Evolutionary conservation across 495 filamentous ascomycete species (phyloP), one percentile per base, ranked within the genome.

Genomic region (Trypethelium eluteriae): DNA sequence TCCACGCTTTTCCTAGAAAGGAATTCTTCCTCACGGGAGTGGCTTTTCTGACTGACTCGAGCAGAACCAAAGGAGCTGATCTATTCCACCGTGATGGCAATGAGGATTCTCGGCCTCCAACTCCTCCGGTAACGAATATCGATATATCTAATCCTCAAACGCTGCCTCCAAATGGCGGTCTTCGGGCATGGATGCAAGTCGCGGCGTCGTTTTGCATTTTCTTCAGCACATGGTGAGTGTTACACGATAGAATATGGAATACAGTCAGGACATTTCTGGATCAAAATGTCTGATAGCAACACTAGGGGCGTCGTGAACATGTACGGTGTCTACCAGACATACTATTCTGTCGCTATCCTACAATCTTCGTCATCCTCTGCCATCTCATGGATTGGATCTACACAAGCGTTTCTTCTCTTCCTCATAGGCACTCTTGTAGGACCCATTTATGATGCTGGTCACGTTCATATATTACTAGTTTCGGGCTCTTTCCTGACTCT

Each of bases 101-200:
- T 25, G 25, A 25, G 25, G 25, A 25, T 25, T 25, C 25, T 25
- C 25, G 25, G 25, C 25, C 25, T 25, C 25, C 25, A 25, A 25
- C 25, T 25, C 25, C 25, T 25, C 25, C 25, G 25, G 25, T 25
- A 25, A 25, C 25, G 25, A 25, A 25, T 25, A 25, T 25, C 25
- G 25, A 25, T 25, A 25, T 25, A 25, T 25, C 25, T 25, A 44
- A 44, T 44, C 41, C 41, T 44, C 14, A 7, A 44, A 44, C 41
- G 14, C 25, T 25, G 25, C 7, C 41, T 18, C 79, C 83, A 81
- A 83, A 87, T 70, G 85, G 86, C 18, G 88, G 88, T 2, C 70
- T 83, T n/a, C 70, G 74, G 41, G 88, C 87, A 4, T 91, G 88
- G 88, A 79, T 79, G 0, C 87, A 89, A 73, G 86, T 84, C 10